These are phyloP conservation scores for Chaetomium sp. DNA, from an alignment of 2,329 filamentous ascomycete genomes.

Conservation along the genomic window DNA sequence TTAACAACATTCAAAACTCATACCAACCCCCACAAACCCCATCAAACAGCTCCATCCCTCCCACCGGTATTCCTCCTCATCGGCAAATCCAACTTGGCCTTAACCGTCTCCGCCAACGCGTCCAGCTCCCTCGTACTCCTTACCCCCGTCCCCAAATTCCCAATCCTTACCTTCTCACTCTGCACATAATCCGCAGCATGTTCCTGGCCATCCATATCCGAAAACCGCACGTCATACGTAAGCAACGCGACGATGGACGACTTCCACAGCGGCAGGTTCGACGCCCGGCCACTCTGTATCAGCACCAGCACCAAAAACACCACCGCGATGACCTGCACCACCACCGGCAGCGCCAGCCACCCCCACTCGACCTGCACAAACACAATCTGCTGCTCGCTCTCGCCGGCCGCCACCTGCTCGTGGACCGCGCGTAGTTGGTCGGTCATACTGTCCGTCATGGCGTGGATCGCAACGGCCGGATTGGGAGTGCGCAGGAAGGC, in stretches of 20 bases:
- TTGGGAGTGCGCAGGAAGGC: conserved; percentile 3
- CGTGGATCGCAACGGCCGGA: conserved; percentile 2
- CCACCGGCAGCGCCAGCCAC: conserved; percentile 7
- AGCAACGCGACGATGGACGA: conserved; percentile 6
- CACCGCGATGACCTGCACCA: conserved; percentile 4
- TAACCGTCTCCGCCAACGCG: neutral
- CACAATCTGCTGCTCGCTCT: conserved; percentile 16
- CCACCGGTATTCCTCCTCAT: neutral
- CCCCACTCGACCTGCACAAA: conserved; percentile 11
- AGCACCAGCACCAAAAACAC: conserved; percentile 4
- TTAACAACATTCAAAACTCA: too few relatives aligned
- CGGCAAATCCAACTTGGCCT: conserved; percentile 2
- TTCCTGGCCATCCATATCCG: too few relatives aligned
- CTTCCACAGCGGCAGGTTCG: conserved; percentile 13
- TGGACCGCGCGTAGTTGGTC: conserved; percentile 10
- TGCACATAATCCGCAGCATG: conserved; percentile 1
- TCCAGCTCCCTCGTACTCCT: conserved; percentile 4
- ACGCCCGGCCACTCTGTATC: neutral
- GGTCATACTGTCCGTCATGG: conserved; percentile 17
- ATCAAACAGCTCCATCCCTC: neutral
- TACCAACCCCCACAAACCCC: too few relatives aligned
- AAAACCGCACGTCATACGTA: conserved; percentile 6
- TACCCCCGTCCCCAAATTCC: conserved; percentile 5
- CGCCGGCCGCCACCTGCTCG: conserved; percentile 17
- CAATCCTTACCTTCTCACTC: neutral